Evolutionary conservation across 2,329 filamentous ascomycete species (phyloP).

Genomic region (Escovopsis weberi): DNA sequence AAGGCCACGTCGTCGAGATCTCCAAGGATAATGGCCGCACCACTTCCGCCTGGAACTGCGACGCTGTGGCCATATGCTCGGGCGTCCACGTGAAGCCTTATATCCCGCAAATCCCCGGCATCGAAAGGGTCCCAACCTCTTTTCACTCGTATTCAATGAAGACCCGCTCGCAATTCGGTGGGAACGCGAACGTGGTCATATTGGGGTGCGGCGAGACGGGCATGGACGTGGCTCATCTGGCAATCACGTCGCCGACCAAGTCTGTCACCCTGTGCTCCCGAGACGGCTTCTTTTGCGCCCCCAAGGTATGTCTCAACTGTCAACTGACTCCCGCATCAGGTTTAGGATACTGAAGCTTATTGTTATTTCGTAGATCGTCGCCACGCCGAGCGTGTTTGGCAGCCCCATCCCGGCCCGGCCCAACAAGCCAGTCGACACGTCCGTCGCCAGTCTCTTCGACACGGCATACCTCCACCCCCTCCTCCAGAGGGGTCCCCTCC

Average conservation of each 20-base stretch:
- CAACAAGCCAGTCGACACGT: slow-evolving; percentile 32
- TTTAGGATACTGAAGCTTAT: too few species aligned
- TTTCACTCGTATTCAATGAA: slow-evolving; percentile 31
- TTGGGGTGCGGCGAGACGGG: slow-evolving; percentile 31
- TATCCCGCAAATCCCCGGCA: slow-evolving; percentile 24
- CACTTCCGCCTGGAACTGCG: slow-evolving; percentile 20
- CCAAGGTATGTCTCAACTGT: slow-evolving; percentile 19
- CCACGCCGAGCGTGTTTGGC: slow-evolving; percentile 7
- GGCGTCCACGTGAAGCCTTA: slow-evolving; percentile 28
- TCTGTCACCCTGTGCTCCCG: slow-evolving; percentile 30
- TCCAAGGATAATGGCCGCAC: background rate
- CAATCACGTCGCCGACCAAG: slow-evolving; percentile 26
- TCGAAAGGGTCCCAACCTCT: slow-evolving; percentile 20
- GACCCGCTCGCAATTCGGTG: slow-evolving; percentile 25
- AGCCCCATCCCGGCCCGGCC: slow-evolving; percentile 6
- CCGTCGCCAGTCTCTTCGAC: slow-evolving; percentile 34
- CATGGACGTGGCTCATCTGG: slow-evolving; percentile 30
- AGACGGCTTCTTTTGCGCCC: slow-evolving; percentile 30
- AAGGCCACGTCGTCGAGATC: slow-evolving; percentile 8
- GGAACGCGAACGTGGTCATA: slow-evolving; percentile 24
- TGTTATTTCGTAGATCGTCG: slow-evolving; percentile 12
- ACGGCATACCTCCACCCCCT: slow-evolving; percentile 34
- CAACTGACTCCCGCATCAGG: too few species aligned
- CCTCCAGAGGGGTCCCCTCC: slow-evolving; percentile 25
- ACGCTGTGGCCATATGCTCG: slow-evolving; percentile 31